Evolutionary conservation across 345 rosid genomes (phyloP).

Genomic region (Reutealis trisperma): DNA sequence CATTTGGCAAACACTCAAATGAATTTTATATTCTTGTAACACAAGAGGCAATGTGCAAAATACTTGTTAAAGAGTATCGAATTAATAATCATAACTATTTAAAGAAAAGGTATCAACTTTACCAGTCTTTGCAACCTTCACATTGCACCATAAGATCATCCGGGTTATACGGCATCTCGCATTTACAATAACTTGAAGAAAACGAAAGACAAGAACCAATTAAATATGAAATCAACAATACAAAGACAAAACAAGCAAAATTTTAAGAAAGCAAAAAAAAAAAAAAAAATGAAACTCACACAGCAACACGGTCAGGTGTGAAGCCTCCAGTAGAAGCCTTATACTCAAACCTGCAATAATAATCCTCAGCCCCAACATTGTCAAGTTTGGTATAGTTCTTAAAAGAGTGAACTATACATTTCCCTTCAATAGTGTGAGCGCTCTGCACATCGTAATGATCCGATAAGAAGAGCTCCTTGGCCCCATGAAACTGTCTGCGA

Average conservation of each 20-base stretch:
- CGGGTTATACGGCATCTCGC: conserved; percentile 95
- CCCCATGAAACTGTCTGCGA: conserved; percentile 87
- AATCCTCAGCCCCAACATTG: conserved; percentile 77
- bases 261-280: background rate
- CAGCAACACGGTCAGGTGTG: conserved; percentile 83
- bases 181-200: conserved; percentile 75
- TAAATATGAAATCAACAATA: background rate
- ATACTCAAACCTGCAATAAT: conserved; percentile 79
- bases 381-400: conserved; percentile 78
- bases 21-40: background rate
- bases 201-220: conserved; percentile 12
- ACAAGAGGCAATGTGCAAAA: background rate
- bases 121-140: conserved; percentile 94
- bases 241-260: background rate
- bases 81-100: background rate
- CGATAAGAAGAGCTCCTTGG: conserved; percentile 82
- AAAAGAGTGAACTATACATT: conserved; percentile 76
- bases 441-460: conserved; percentile 85
- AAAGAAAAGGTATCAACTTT: conserved; percentile 23
- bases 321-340: conserved; percentile 85
- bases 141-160: conserved; percentile 94
- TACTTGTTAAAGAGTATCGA: background rate
- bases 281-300: conserved; percentile 53
- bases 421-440: conserved; percentile 81
- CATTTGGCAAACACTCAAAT: background rate